Base-by-base conservation (phyloP, 1,139 yeast genomes). In the Saccharomyces pastorianus region DNA sequence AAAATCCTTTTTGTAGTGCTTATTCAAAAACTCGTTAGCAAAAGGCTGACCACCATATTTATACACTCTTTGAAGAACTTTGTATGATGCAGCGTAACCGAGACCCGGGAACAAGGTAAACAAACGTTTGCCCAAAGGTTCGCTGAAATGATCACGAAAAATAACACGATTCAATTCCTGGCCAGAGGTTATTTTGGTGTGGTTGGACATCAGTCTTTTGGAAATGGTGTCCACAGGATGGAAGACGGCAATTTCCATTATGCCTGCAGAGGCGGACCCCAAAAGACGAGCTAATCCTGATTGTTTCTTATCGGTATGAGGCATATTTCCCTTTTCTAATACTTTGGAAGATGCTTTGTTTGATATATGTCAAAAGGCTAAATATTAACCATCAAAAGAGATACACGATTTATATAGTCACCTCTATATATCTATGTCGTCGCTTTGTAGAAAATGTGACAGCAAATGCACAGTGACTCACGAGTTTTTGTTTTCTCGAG, bases 31-130 rank as follows among this genome's bases (percentile, higher is more conserved):
- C 74, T 93, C 99, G 70, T 91, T 93, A 60, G 95, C 99, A 69
- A 90, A 91, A 54, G 99, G 99, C 75, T 93, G 99, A 53, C 99
- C 99, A 69, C 99, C 98, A 72, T 95, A 93, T 74, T 93, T 93
- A 81, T 95, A 93, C 53, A 93, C 97, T 76, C 99, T 85, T 76
- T 93, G 99, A 67, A 93, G 79, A 65, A 93, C 86, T 77, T 93
- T 93, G 80, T 93, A 93, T 63, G 91, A 88, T 50, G 99, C 99
- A 61, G 99, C 99, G 68, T 95, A 93, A 27, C 99, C 99, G 62
- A 93, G 80, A 69, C 99, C 99, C 14, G 99, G 99, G 77, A 93
- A 93, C 62, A 93, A 79, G 13, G 98, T 86, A 62, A 89, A 75
- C 50, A 88, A 69, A 71, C 97, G 82, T 60, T 82, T 78, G 38